Evolutionary conservation across 108 stramenopile species (phyloP).

Genomic region (Nannochloropsis oceanica): DNA sequence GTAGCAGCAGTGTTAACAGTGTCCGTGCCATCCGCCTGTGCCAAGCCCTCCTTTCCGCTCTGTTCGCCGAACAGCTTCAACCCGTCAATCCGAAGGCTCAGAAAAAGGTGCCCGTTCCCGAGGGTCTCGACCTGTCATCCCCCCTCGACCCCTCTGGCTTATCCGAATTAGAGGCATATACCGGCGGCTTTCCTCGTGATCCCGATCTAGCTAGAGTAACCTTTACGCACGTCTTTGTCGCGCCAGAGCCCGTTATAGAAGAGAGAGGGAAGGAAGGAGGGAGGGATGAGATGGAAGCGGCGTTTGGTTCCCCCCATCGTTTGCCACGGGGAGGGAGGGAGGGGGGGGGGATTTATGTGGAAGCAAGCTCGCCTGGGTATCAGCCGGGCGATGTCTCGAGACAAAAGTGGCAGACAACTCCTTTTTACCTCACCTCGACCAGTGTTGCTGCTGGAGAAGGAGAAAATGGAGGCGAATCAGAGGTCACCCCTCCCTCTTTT

Average conservation of each 20-base stretch:
- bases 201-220: not conserved
- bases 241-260: not conserved
- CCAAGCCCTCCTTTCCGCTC: not conserved
- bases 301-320: not conserved
- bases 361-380: not conserved
- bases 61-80: not conserved
- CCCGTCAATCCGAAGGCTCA: constrained; percentile 38
- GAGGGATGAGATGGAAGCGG: not conserved
- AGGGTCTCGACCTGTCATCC: constrained; percentile 32
- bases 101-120: constrained; percentile 32
- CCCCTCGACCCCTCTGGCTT: not conserved
- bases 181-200: not conserved
- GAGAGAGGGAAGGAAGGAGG: not conserved
- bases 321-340: not conserved
- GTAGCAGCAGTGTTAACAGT: not conserved
- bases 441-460: not conserved
- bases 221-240: not conserved
- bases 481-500: not conserved
- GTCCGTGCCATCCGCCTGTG: not conserved
- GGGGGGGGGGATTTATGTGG: not conserved
- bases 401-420: not conserved
- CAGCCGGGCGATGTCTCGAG: not conserved
- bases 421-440: not conserved
- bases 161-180: not conserved
- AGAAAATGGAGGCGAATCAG: not conserved